These are phyloP conservation scores for Actinomucor elegans DNA, from an alignment of 371 early-diverging fungal genomes.

Conservation along the genomic window DNA sequence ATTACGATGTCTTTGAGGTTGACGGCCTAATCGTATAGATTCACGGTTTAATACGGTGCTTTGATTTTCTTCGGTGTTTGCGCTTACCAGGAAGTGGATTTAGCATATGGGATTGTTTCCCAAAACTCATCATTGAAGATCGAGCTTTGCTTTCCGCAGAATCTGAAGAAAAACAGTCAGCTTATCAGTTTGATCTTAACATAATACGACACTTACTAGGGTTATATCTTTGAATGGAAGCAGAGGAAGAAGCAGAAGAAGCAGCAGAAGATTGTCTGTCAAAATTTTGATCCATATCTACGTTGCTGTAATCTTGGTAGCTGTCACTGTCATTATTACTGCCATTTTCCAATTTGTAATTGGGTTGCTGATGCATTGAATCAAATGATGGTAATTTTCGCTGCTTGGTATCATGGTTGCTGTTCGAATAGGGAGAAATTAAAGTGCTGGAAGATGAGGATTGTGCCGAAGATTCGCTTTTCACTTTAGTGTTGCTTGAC, in stretches of 20 bases:
- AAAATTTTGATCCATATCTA: neutral
- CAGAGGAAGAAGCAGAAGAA: neutral
- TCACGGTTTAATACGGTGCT: slow-evolving; percentile 6
- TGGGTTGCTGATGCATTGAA: slow-evolving; percentile 14
- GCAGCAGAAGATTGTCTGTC: slow-evolving; percentile 5
- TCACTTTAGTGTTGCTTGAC: neutral
- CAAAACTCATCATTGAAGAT: slow-evolving; percentile 30
- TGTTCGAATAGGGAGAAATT: neutral
- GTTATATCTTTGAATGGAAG: neutral
- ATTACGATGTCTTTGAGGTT: too few relatives aligned
- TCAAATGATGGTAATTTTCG: slow-evolving; percentile 16
- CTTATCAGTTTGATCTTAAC: too few relatives aligned
- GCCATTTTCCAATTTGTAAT: slow-evolving; percentile 4
- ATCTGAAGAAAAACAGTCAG: neutral
- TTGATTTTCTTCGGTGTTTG: slow-evolving; percentile 16
- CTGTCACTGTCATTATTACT: neutral
- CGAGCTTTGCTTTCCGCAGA: slow-evolving; percentile 3
- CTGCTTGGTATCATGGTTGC: slow-evolving; percentile 8
- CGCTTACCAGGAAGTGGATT: slow-evolving; percentile 24
- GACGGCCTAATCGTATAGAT: neutral
- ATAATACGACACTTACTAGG: neutral
- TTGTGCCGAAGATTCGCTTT: slow-evolving; percentile 1
- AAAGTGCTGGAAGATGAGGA: neutral
- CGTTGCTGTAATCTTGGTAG: neutral
- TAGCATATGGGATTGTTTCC: slow-evolving; percentile 32